Conservation (phyloP, 495 filamentous ascomycete genomes). For the Letharia lupina region DNA sequence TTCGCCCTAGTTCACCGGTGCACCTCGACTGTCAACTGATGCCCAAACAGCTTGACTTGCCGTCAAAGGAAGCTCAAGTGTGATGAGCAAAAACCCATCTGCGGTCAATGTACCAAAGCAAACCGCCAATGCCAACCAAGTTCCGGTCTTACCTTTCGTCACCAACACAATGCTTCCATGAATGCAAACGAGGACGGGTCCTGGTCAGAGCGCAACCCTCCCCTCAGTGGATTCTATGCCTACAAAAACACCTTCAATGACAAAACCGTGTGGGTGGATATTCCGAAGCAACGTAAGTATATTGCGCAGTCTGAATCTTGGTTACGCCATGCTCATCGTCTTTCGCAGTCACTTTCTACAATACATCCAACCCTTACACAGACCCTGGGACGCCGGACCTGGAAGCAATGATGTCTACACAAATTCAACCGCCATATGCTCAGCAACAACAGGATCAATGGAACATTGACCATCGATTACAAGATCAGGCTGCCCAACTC, state of each 20-base stretch:
- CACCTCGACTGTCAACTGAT: conserved; percentile 10
- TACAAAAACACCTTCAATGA: conserved; percentile 61
- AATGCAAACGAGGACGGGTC: conserved; percentile 40
- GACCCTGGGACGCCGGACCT: conserved; percentile 38
- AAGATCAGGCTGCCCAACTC: conserved; percentile 26
- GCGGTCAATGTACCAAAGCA: conserved; percentile 53
- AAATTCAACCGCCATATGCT: conserved; percentile 26
- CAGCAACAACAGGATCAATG: conserved; percentile 30
- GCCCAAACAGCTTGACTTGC: conserved; percentile 45
- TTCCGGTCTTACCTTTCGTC: conserved; percentile 57
- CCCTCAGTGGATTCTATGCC: conserved; percentile 57
- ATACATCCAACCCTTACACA: conserved; percentile 54
- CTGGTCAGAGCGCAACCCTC: conserved; percentile 34
- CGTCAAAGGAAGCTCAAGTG: conserved; percentile 58
- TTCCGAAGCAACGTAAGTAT: conserved; percentile 47
- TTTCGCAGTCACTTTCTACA: conserved; percentile 51
- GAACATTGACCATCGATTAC: conserved; percentile 26
- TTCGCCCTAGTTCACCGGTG: background rate
- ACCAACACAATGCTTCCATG: conserved; percentile 69
- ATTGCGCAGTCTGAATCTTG: background rate
- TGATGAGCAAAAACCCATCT: conserved; percentile 50
- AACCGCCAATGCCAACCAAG: conserved; percentile 53
- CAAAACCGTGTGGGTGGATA: conserved; percentile 54
- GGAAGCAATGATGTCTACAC: conserved; percentile 29
- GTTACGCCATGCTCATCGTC: conserved; percentile 14